Evolutionary conservation across 176 grass and related monocot species (phyloP).

Genomic region (Zoysia japonica): DNA sequence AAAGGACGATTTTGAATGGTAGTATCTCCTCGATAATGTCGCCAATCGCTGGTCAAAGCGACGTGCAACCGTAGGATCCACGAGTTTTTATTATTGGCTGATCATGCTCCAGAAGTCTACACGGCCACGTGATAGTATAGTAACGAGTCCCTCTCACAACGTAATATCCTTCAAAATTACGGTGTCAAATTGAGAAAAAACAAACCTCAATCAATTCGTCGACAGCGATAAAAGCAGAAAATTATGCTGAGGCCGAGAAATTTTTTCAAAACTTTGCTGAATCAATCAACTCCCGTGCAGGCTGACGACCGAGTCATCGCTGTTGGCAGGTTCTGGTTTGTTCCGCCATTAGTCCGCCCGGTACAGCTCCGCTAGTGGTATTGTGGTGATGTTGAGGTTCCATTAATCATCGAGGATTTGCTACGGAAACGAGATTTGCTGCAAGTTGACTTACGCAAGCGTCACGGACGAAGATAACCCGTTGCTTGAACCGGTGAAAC

Average conservation of each 20-base stretch:
- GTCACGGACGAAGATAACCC: not conserved
- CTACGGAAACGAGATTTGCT: no score
- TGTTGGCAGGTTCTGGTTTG: not conserved
- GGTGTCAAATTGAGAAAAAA: not conserved
- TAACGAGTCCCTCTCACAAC: not conserved
- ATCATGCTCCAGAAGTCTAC: conserved; percentile 18
- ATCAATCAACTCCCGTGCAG: not conserved
- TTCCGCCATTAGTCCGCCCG: not conserved
- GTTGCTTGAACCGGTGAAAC: not conserved
- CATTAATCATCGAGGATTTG: not conserved
- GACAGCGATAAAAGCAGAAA: conserved; percentile 37
- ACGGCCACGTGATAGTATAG: conserved; percentile 32
- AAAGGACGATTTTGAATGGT: conserved; percentile 45
- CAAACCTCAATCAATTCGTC: conserved; percentile 7
- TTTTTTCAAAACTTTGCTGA: not conserved
- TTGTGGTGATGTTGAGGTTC: not conserved
- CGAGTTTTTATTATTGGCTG: conserved; percentile 28
- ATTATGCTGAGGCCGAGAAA: not conserved
- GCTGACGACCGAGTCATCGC: not conserved
- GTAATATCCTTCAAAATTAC: conserved; percentile 11
- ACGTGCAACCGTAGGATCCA: not conserved
- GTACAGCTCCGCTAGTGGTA: not conserved
- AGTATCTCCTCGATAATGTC: conserved; percentile 27
- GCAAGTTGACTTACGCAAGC: not conserved
- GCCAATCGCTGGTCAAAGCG: conserved; percentile 20